Evolutionary conservation across 2,329 filamentous ascomycete genomes (phyloP).

Genomic region (Botryosphaeria dothidea): DNA sequence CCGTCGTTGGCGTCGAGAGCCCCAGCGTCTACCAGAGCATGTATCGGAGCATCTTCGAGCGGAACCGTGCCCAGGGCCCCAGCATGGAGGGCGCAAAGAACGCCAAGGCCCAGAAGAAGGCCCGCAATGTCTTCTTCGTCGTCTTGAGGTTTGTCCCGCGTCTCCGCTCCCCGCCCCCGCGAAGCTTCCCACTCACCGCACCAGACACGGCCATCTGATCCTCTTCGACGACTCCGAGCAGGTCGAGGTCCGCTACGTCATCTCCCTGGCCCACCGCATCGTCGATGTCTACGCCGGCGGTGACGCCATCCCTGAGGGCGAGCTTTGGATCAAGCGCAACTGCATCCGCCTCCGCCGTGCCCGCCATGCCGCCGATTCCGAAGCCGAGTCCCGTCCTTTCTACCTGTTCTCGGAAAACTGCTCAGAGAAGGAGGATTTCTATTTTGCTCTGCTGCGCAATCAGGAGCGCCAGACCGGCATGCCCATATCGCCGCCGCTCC

Average conservation of each 20-base stretch:
- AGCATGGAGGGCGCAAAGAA: slow-evolving; percentile 53
- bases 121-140: slow-evolving; percentile 90
- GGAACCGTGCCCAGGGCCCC: slow-evolving; percentile 60
- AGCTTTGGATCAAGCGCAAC: slow-evolving; percentile 94
- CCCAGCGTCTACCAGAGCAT: slow-evolving; percentile 97
- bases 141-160: slow-evolving; percentile 68
- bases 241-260: slow-evolving; percentile 92
- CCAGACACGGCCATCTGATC: slow-evolving; percentile 90
- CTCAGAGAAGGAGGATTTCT: slow-evolving; percentile 97
- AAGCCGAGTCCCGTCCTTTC: slow-evolving; percentile 75
- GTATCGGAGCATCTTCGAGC: slow-evolving; percentile 94
- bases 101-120: slow-evolving; percentile 55
- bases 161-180: neutral
- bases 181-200: slow-evolving; percentile 21
- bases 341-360: slow-evolving; percentile 78
- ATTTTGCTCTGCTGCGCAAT: slow-evolving; percentile 85
- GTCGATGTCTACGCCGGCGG: slow-evolving; percentile 83
- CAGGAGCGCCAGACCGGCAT: slow-evolving; percentile 67
- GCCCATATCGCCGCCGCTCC: slow-evolving; percentile 65
- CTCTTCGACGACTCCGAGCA: slow-evolving; percentile 95
- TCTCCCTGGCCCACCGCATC: slow-evolving; percentile 85
- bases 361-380: slow-evolving; percentile 53
- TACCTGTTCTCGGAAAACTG: slow-evolving; percentile 94
- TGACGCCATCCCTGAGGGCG: slow-evolving; percentile 78
- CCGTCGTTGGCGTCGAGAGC: slow-evolving; percentile 75